Evolutionary conservation across 768 basidiomycete genomes (phyloP), one percentile per base, ranked within the genome.

Genomic region (Phlebiopsis flavidoalba): DNA sequence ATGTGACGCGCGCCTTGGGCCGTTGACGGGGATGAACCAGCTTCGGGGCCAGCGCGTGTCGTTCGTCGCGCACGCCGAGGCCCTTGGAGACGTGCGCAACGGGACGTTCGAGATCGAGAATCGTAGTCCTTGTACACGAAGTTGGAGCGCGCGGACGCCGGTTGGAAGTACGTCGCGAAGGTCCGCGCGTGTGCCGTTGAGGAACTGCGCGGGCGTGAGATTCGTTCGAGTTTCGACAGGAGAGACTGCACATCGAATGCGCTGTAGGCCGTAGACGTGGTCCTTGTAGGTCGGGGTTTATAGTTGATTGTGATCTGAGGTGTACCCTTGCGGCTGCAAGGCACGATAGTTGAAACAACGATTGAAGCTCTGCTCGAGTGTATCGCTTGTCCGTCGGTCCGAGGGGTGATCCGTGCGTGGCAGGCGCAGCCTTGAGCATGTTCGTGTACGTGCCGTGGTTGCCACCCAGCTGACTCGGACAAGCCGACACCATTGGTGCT

Each of bases 11-110:
- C n/a, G n/a, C 85, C 85, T 76, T 76, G 15, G 78, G 67, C 35
- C n/a, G n/a, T 75, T 85, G 50, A 86, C 72, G 11, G 83, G 79
- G 22, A 83, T 72, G 68, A 86, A 64, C 45, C 85, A 84, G 57
- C n/a, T 82, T 74, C 17, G 82, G 80, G 3, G 83, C 84, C 43
- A 84, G 71, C 5, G 79, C 5, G 80, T 79, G 67, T 87, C 78
- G 73, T 86, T 84, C 24, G 84, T 85, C 68, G n/a, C 80, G 76
- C 21, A 87, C 84, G 65, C 85, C 84, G 36, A 78, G 79, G 65
- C 86, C 82, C 52, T 74, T 72, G 26, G 78, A 70, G 45, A 84
- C 83, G 62, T 83, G 49, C 85, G 83, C 26, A 81, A 79, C n/a
- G n/a, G n/a, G 57, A 87, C 79, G 65, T 80, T 79, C 22, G 73